Conservation (phyloP, 345 rosid species). For the Passiflora organensis region DNA sequence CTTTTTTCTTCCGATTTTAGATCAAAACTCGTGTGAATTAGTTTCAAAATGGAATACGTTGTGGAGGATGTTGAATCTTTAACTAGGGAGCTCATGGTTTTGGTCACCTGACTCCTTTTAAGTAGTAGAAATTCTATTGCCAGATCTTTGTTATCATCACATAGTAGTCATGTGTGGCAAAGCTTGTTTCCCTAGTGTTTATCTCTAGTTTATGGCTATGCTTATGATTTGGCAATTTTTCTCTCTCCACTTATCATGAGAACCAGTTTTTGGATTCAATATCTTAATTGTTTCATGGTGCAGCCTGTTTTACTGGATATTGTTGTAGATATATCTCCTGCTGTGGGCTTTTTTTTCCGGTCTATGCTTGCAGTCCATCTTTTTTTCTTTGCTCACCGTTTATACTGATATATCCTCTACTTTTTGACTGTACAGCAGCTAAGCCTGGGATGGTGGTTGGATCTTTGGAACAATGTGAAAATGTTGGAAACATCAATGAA, state of each 20-base stretch:
- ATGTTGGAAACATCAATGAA: conserved; percentile 44
- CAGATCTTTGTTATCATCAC: no score
- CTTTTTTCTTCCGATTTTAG: no score
- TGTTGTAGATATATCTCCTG: not conserved
- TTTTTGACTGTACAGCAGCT: conserved; percentile 32
- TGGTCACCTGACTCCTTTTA: no score
- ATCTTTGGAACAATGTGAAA: conserved; percentile 53
- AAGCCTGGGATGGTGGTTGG: conserved; percentile 84
- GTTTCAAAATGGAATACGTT: no score
- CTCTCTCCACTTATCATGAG: not conserved
- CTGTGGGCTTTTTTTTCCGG: not conserved
- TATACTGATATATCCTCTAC: no score
- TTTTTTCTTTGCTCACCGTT: not conserved
- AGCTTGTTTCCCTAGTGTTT: not conserved
- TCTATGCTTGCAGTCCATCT: not conserved
- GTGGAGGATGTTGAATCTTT: no score
- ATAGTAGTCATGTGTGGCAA: no score
- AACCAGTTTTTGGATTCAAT: not conserved
- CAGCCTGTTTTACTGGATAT: not conserved
- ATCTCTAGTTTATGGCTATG: not conserved
- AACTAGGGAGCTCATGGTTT: no score
- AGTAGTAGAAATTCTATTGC: no score
- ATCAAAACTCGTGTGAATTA: no score
- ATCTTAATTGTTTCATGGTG: not conserved
- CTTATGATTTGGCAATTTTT: not conserved